A percentile compares a stretch with the other conserved stretches of the same genome.
Conservation (phyloP, 192 early-diverging fungal species). For the Kappamyces sp. region DNA sequence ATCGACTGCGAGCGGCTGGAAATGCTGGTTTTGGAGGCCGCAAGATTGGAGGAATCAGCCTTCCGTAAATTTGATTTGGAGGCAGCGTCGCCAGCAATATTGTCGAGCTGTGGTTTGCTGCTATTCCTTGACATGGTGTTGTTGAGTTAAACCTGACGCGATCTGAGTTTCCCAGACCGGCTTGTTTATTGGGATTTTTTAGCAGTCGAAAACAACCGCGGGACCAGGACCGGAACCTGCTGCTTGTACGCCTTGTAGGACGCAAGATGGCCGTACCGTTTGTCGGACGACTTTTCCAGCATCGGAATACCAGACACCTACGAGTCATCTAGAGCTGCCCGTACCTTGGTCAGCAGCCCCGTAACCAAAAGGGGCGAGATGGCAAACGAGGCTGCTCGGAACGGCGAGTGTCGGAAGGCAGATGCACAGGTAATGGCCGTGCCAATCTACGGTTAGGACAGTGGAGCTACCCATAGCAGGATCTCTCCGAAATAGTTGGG, state of each 20-base stretch:
- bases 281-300: slow-evolving; percentile 30
- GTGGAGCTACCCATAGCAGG: slow-evolving; percentile 32
- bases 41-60: background rate
- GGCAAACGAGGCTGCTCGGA: slow-evolving; percentile 2
- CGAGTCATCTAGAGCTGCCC: background rate
- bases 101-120: background rate
- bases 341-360: slow-evolving; percentile 32
- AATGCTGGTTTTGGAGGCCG: background rate
- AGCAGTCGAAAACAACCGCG: slow-evolving; percentile 6
- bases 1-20: background rate
- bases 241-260: slow-evolving; percentile 1
- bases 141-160: background rate
- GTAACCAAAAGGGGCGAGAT: slow-evolving; percentile 42
- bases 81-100: background rate
- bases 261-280: slow-evolving; percentile 6
- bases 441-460: slow-evolving; percentile 17
- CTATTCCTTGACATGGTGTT: background rate
- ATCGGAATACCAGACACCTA: slow-evolving; percentile 36
- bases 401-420: slow-evolving; percentile 14
- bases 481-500: slow-evolving; percentile 54
- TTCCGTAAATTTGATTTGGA: slow-evolving; percentile 12
- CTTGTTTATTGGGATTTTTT: background rate
- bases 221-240: background rate
- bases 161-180: background rate
- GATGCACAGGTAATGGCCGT: slow-evolving; percentile 18